These are phyloP conservation scores for Yamadazyma philogaea DNA, from an alignment of 805 yeast species.

Conservation along the genomic window DNA sequence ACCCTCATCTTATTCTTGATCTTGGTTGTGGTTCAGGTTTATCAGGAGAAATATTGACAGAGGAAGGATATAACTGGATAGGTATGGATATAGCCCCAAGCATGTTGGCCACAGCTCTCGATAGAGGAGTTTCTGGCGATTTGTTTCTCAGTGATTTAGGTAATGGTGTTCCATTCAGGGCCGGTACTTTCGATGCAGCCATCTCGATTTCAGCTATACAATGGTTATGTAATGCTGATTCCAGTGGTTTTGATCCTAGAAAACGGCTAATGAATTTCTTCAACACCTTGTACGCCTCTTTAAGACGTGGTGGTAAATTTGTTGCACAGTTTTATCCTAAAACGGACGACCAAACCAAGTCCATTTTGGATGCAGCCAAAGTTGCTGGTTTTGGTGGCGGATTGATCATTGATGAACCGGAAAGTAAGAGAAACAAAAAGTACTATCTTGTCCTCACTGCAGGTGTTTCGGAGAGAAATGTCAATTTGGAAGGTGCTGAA, in stretches of 20 bases:
- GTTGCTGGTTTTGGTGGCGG: slow-evolving; percentile 97
- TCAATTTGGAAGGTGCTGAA: slow-evolving; percentile 76
- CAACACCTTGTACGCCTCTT: slow-evolving; percentile 79
- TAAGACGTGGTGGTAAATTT: slow-evolving; percentile 93
- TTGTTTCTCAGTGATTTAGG: slow-evolving; percentile 91
- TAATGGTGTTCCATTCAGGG: slow-evolving; percentile 87
- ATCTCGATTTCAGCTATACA: slow-evolving; percentile 93
- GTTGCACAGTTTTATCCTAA: slow-evolving; percentile 96
- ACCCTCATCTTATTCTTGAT: slow-evolving; percentile 72
- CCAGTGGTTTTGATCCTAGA: slow-evolving; percentile 77
- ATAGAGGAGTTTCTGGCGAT: slow-evolving; percentile 92
- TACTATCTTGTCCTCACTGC: slow-evolving; percentile 88
- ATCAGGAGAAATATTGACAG: slow-evolving; percentile 88
- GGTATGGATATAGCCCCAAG: slow-evolving; percentile 97
- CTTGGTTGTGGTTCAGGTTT: slow-evolving; percentile 97
- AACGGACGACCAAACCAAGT: slow-evolving; percentile 79
- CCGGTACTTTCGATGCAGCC: slow-evolving; percentile 96
- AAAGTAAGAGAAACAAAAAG: slow-evolving; percentile 85
- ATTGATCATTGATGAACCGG: slow-evolving; percentile 88
- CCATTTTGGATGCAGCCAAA: slow-evolving; percentile 80
- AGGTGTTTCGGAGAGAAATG: slow-evolving; percentile 68
- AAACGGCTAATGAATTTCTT: slow-evolving; percentile 77
- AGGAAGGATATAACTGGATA: slow-evolving; percentile 92
- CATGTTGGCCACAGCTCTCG: slow-evolving; percentile 93
- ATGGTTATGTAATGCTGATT: slow-evolving; percentile 97